These are phyloP conservation scores for Phytomonas serpens DNA, from an alignment of 208 protist species.

Conservation along the genomic window DNA sequence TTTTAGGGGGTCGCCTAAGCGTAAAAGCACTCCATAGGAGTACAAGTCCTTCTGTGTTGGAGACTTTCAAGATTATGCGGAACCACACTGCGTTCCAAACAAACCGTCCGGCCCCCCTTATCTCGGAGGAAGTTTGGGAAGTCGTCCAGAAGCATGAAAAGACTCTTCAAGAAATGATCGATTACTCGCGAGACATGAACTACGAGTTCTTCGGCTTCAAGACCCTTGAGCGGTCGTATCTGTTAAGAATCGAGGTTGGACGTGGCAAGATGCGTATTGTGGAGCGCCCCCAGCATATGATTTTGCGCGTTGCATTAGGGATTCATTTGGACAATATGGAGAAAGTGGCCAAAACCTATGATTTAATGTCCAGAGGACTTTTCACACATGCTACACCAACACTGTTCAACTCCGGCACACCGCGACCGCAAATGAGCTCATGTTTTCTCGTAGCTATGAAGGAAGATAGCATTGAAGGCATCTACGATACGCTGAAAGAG, in stretches of 20 bases:
- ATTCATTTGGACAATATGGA: slow-evolving; percentile 94
- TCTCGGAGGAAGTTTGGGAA: slow-evolving; percentile 91
- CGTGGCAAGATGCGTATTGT: slow-evolving; percentile 73
- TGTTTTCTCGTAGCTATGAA: slow-evolving; percentile 98
- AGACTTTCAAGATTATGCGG: slow-evolving; percentile 89
- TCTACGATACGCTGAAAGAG: slow-evolving; percentile 99
- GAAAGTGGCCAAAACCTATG: slow-evolving; percentile 94
- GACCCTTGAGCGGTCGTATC: slow-evolving; percentile 98
- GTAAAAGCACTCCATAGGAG: slow-evolving; percentile 97
- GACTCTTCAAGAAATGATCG: slow-evolving; percentile 86
- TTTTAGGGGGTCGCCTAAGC: slow-evolving; percentile 95
- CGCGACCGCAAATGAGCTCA: slow-evolving; percentile 94
- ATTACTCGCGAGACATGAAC: slow-evolving; percentile 94
- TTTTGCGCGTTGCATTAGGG: slow-evolving; percentile 97
- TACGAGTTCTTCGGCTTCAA: slow-evolving; percentile 99
- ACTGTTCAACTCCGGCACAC: slow-evolving; percentile 98
- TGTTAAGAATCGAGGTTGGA: slow-evolving; percentile 90
- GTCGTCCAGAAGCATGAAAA: slow-evolving; percentile 78
- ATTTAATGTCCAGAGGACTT: slow-evolving; percentile 89
- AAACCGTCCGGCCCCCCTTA: slow-evolving; percentile 72
- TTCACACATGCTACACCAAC: slow-evolving; percentile 99
- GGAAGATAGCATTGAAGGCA: slow-evolving; percentile 98
- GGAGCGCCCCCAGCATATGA: slow-evolving; percentile 98
- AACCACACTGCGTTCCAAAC: slow-evolving; percentile 87
- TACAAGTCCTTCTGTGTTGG: slow-evolving; percentile 83